These are phyloP conservation scores for Pichia sp. DNA, from an alignment of 1,139 yeast genomes.

Conservation along the genomic window DNA sequence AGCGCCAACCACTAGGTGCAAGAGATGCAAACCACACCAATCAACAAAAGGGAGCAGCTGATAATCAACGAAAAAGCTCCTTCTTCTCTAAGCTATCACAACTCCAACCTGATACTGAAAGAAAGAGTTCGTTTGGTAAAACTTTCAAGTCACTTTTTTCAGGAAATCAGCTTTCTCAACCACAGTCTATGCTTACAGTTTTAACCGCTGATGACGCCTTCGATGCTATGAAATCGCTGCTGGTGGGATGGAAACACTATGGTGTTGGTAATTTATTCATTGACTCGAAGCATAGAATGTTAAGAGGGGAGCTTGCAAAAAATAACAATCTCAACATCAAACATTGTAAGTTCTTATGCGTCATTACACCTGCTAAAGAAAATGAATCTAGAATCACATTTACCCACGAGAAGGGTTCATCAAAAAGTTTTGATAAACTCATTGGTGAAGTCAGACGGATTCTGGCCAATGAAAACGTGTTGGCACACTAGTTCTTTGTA, in stretches of 20 bases:
- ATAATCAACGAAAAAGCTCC: conserved; percentile 19
- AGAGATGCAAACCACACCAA: conserved; percentile 25
- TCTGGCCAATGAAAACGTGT: conserved; percentile 37
- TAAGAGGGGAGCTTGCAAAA: conserved; percentile 59
- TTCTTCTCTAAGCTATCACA: conserved; percentile 61
- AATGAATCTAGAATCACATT: conserved; percentile 50
- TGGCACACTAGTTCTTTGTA: conserved; percentile 17
- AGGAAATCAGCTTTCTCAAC: conserved; percentile 28
- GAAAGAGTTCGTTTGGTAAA: conserved; percentile 28
- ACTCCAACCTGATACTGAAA: conserved; percentile 21
- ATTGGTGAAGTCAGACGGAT: conserved; percentile 46
- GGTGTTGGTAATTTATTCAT: conserved; percentile 57
- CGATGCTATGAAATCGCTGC: conserved; percentile 58
- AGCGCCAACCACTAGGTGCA: conserved; percentile 33
- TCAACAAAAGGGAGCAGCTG: conserved; percentile 27
- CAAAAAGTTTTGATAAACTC: conserved; percentile 57
- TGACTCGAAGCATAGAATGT: conserved; percentile 40
- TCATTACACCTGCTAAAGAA: conserved; percentile 35
- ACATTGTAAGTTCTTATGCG: conserved; percentile 60
- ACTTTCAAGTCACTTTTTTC: conserved; percentile 32
- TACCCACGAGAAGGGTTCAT: conserved; percentile 60
- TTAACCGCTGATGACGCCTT: conserved; percentile 55
- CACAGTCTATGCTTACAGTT: conserved; percentile 35
- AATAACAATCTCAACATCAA: conserved; percentile 58
- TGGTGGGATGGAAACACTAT: conserved; percentile 65